A percentile compares a stretch with the other conserved stretches of the same genome.
Evolutionary conservation across 768 basidiomycete species (phyloP).

Genomic region (Cubamyces sp.): DNA sequence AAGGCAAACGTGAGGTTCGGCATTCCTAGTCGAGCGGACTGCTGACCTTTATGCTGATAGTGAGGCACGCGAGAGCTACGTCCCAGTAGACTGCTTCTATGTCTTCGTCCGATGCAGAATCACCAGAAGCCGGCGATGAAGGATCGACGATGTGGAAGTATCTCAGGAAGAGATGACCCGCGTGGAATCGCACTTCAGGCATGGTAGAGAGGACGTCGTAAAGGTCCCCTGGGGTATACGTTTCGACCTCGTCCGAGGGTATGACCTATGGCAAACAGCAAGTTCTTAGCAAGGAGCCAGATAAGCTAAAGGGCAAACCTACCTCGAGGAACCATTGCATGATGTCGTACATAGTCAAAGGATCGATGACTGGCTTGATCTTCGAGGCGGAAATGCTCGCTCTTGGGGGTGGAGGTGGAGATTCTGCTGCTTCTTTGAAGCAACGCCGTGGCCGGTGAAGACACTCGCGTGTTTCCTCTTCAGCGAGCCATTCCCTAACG

Average conservation of each 20-base stretch:
- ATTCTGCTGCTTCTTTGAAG: not conserved
- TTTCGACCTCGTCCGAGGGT: slow-evolving; percentile 18
- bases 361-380: slow-evolving; percentile 37
- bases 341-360: slow-evolving; percentile 39
- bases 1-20: not conserved
- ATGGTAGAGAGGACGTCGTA: slow-evolving; percentile 57
- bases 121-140: slow-evolving; percentile 1
- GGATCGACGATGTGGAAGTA: slow-evolving; percentile 52
- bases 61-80: slow-evolving; percentile 58
- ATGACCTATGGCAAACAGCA: slow-evolving; percentile 23
- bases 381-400: not conserved
- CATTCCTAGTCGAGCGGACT: not conserved
- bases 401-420: not conserved
- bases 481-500: not conserved
- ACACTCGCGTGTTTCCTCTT: not conserved
- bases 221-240: slow-evolving; percentile 40
- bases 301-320: not conserved
- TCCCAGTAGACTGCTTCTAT: slow-evolving; percentile 54
- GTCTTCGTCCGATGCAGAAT: slow-evolving; percentile 9
- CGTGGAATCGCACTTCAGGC: slow-evolving; percentile 67
- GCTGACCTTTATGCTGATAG: slow-evolving; percentile 62
- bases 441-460: not conserved
- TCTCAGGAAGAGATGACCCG: slow-evolving; percentile 59
- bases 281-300: not conserved
- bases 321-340: slow-evolving; percentile 54